A percentile compares a stretch with the other conserved stretches of the same genome.
These are phyloP conservation scores for Colletotrichum abscissum DNA, from an alignment of 2,329 filamentous ascomycete species.

Conservation along the genomic window DNA sequence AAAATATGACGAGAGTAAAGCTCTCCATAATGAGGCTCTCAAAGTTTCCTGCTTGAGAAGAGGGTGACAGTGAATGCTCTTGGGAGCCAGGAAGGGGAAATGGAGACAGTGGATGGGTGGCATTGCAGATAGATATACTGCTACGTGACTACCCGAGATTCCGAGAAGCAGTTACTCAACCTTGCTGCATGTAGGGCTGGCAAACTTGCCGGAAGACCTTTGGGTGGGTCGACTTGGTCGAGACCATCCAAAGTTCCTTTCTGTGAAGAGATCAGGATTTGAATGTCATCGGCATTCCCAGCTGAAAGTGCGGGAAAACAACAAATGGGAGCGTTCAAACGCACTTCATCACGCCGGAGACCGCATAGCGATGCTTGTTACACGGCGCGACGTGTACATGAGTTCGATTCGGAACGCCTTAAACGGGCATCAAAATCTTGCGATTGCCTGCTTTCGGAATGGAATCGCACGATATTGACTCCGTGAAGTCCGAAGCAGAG, in stretches of 20 bases:
- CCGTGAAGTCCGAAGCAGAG: not conserved
- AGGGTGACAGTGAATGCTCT: too few relatives aligned
- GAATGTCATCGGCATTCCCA: not conserved
- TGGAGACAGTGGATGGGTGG: not conserved
- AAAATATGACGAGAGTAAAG: conserved; percentile 53
- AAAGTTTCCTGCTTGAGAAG: too few relatives aligned
- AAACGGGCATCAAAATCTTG: not conserved
- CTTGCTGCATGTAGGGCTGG: not conserved
- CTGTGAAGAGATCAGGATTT: not conserved
- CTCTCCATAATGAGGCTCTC: conserved; percentile 47
- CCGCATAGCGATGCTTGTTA: not conserved
- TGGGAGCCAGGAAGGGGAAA: not conserved
- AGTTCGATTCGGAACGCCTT: not conserved
- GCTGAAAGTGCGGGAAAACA: not conserved
- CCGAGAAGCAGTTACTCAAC: not conserved
- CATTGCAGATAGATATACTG: not conserved
- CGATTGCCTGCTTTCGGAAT: not conserved
- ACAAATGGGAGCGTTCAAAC: not conserved
- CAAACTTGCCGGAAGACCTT: not conserved
- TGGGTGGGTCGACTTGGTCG: not conserved
- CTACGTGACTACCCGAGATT: not conserved
- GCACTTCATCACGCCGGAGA: not conserved
- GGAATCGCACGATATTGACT: not conserved
- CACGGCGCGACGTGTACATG: not conserved
- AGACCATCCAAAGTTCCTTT: not conserved